Base-by-base conservation (phyloP, 2,329 filamentous ascomycete species). In the Sordariomycetes sp. region DNA sequence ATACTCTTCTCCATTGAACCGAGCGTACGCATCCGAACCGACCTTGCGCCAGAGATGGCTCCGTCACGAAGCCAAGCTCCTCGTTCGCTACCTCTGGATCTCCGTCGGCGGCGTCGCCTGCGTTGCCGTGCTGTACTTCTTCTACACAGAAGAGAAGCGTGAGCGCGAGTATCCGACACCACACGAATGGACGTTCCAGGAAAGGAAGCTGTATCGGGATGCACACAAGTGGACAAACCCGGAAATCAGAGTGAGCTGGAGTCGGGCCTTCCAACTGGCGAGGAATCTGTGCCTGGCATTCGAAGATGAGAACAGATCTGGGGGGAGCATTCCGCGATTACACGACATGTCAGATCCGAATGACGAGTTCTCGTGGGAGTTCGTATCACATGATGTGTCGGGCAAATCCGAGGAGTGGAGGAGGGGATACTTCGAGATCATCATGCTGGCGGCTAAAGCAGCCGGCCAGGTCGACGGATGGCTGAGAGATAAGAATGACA, bases 401-500 rank as follows among this genome's bases (percentile, higher is more conserved):
- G 69, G 60, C 6, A 94, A 87, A 63, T 81, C 78, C 42, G 86
- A 93, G 56, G 68, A 81, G 32, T 96, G 88, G 90, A 69, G 82
- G 47, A 70, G 85, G 36, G 87, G 86, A 1, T 96, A 96, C 58
- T 87, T 82, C 49, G 78, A 93, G 48, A 72, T 79, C 4, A 61
- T 95, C 30, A 85, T 95, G 75, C 70, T 81, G 9, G 75, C 76
- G 39, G 88, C 82, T 1, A 75, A 75, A 43, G 76, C 80, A 1
- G 79, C 86, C 5, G 88, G 95, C 58, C 76, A 88, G 45, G 62
- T 93, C 17, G 85, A 94, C 42, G 82, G 82, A 31, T 86, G 80
- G 70, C 67, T 93, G 12, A 66, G 71, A 28, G 86, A 94, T 55
- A 75, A 59, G 29, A 69, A 77, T 42, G 68, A 71, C 27, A 59